phyloP scores from a whole-genome alignment of 2,329 filamentous ascomycete genomes.

The Mycocentrospora acerina region DNA sequence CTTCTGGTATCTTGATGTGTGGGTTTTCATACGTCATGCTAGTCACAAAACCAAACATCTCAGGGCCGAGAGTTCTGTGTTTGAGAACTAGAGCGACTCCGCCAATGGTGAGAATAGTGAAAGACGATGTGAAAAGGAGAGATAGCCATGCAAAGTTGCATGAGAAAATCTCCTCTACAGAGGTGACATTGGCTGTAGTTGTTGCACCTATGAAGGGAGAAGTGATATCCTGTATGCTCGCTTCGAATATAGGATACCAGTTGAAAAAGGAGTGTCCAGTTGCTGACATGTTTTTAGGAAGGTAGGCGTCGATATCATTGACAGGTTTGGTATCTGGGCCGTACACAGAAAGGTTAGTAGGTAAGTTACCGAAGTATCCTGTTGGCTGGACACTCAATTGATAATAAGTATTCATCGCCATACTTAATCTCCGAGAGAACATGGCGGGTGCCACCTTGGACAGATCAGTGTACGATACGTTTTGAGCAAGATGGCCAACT shows the following conservation, averaged over 20 bases:
- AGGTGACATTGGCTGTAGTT: constrained; percentile 16
- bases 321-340: constrained; percentile 27
- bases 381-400: constrained; percentile 28
- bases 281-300: constrained; percentile 22
- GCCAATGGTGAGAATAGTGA: constrained; percentile 22
- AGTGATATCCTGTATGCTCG: not conserved
- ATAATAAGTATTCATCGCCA: constrained; percentile 35
- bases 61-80: constrained; percentile 29
- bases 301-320: constrained; percentile 23
- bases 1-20: constrained; percentile 27
- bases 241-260: constrained; percentile 17
- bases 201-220: constrained; percentile 32
- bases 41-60: constrained; percentile 39
- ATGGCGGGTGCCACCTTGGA: constrained; percentile 8
- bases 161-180: constrained; percentile 20
- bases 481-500: not conserved
- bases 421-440: constrained; percentile 24
- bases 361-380: constrained; percentile 25
- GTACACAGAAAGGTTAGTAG: constrained; percentile 22
- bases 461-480: constrained; percentile 14
- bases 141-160: constrained; percentile 34
- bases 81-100: constrained; percentile 24
- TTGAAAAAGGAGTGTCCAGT: constrained; percentile 12
- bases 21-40: constrained; percentile 44
- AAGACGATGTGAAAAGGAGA: constrained; percentile 22